Percentiles rank a stretch among this genome's conserved stretches.
Conservation (phyloP, 768 basidiomycete species). For the Amanita rubescens region DNA sequence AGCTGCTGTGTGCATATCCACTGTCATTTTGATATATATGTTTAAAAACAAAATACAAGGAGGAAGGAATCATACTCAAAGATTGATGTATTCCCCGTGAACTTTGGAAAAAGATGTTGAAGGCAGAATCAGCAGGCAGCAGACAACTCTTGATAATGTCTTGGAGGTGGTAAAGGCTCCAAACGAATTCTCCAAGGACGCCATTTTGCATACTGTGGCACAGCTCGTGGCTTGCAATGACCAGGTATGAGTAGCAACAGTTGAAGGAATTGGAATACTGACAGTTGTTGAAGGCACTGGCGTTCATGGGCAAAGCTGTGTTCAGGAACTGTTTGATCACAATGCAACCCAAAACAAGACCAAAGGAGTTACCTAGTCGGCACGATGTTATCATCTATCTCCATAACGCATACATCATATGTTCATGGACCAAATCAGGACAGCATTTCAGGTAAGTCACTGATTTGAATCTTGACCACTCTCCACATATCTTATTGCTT, state of each 20-base stretch:
- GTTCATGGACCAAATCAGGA: constrained; percentile 1
- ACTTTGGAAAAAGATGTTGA: too few species aligned
- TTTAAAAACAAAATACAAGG: constrained; percentile 5
- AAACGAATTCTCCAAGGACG: constrained; percentile 11
- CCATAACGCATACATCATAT: constrained; percentile 13
- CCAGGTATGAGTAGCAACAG: constrained; percentile 10
- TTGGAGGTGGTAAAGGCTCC: neutral
- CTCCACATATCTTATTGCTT: neutral
- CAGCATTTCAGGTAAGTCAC: constrained; percentile 10
- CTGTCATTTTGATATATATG: neutral
- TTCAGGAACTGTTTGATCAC: constrained; percentile 14
- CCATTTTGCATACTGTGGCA: constrained; percentile 9
- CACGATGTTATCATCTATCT: constrained; percentile 12
- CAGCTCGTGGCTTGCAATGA: constrained; percentile 13
- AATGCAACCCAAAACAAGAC: constrained; percentile 12
- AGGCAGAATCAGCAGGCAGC: neutral
- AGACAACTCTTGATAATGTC: neutral
- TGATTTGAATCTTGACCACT: neutral
- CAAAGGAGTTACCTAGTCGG: constrained; percentile 10
- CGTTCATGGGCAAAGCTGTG: constrained; percentile 7
- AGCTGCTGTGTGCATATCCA: neutral
- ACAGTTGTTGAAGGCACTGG: constrained; percentile 13
- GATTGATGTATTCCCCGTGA: neutral
- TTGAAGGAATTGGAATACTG: neutral
- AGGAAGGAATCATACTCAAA: neutral